Evolutionary conservation across 805 yeast species (phyloP).

Genomic region (Candida jianshihensis): DNA sequence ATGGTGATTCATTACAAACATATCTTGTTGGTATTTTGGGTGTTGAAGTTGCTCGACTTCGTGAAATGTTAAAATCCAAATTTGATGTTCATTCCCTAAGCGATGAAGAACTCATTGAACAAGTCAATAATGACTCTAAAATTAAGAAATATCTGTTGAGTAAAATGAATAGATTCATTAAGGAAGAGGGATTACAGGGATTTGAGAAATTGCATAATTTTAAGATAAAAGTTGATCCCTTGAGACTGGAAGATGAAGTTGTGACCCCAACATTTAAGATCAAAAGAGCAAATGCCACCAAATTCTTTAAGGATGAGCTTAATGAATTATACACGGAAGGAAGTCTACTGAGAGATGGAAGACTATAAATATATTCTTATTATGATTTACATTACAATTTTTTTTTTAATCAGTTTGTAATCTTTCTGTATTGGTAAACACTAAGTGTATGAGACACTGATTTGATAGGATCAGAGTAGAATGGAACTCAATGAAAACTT

Average conservation of each 20-base stretch:
- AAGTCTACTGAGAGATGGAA: not conserved
- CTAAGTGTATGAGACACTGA: too few relatives aligned
- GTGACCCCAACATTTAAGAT: constrained; percentile 50
- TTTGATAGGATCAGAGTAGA: too few relatives aligned
- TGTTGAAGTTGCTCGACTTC: constrained; percentile 33
- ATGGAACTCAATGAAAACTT: too few relatives aligned
- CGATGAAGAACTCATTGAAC: constrained; percentile 5
- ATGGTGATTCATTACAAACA: constrained; percentile 48
- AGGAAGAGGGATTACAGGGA: constrained; percentile 31
- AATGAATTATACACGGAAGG: constrained; percentile 37
- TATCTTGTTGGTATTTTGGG: constrained; percentile 51
- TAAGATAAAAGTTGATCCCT: constrained; percentile 38
- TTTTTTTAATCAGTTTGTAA: too few relatives aligned
- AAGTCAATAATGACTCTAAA: constrained; percentile 1
- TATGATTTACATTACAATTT: too few relatives aligned
- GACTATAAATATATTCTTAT: not conserved
- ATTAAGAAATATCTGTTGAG: constrained; percentile 3
- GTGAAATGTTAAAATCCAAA: constrained; percentile 8
- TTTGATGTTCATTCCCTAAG: not conserved
- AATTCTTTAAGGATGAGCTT: constrained; percentile 30
- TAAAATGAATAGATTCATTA: constrained; percentile 2
- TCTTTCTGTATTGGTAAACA: too few relatives aligned
- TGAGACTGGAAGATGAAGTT: constrained; percentile 41
- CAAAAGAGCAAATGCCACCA: constrained; percentile 35
- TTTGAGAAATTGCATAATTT: constrained; percentile 46